These are phyloP conservation scores for Malania oleifera DNA, from an alignment of 164 flowering plant species.

Conservation along the genomic window DNA sequence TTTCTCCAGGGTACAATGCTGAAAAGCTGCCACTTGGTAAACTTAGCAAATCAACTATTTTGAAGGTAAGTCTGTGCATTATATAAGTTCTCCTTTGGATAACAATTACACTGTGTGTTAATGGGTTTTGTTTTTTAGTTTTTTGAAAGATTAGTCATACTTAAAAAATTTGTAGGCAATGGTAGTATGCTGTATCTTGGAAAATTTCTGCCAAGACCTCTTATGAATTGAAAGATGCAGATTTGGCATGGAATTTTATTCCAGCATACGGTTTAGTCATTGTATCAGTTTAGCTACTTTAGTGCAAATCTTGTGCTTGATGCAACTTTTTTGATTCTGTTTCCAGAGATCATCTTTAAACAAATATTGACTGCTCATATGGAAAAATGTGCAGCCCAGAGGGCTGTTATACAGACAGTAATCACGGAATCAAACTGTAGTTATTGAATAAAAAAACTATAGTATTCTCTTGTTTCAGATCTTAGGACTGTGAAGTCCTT, in stretches of 20 bases:
- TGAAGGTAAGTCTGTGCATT: slow-evolving; percentile 43
- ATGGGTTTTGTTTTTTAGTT: neutral
- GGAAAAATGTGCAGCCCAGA: too few relatives aligned
- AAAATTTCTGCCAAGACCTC: neutral
- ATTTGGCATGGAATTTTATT: too few relatives aligned
- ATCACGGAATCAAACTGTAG: too few relatives aligned
- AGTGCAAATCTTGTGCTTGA: too few relatives aligned
- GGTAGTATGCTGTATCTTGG: neutral
- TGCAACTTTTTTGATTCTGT: too few relatives aligned
- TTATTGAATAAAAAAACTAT: too few relatives aligned
- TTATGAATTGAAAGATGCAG: neutral
- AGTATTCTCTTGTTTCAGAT: too few relatives aligned
- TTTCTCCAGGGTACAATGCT: slow-evolving; percentile 74
- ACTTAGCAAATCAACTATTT: slow-evolving; percentile 85
- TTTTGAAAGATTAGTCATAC: neutral
- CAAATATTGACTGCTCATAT: too few relatives aligned
- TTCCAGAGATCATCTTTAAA: too few relatives aligned
- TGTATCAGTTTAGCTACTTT: too few relatives aligned
- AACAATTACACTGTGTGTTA: neutral
- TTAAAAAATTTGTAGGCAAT: neutral
- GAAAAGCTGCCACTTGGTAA: slow-evolving; percentile 93
- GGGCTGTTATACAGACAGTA: too few relatives aligned
- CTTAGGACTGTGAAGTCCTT: too few relatives aligned
- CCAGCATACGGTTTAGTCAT: neutral
- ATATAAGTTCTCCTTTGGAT: neutral